phyloP scores from a whole-genome alignment of 257 asterid genomes.

The Voacanga thouarsii region DNA sequence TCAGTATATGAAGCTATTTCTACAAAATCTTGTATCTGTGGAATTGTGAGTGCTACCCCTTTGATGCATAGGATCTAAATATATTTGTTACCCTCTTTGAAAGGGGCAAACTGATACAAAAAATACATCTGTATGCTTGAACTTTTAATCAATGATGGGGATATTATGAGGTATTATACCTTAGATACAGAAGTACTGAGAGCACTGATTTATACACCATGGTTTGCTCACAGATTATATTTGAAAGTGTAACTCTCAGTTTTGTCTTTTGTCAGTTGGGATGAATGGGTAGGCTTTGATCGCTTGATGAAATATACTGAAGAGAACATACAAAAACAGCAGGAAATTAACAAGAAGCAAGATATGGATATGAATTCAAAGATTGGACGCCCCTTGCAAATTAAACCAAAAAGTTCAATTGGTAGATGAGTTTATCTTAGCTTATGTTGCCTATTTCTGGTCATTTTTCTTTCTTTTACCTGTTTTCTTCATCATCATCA shows the following conservation, averaged over 20 bases:
- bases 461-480: not conserved
- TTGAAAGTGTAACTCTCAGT: constrained; percentile 10
- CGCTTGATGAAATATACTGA: constrained; percentile 55
- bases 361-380: constrained; percentile 37
- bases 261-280: constrained; percentile 58
- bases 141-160: not conserved
- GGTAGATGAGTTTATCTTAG: constrained; percentile 35
- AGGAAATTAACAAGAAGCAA: constrained; percentile 42
- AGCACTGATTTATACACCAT: not conserved
- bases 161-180: not conserved
- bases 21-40: not conserved
- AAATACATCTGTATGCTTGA: too few species aligned
- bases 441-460: not conserved
- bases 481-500: not conserved
- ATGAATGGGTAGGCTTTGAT: constrained; percentile 69
- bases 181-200: not conserved
- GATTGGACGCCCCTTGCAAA: constrained; percentile 39
- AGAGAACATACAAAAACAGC: constrained; percentile 51
- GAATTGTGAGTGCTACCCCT: not conserved
- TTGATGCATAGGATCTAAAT: not conserved
- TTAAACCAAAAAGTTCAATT: constrained; percentile 34
- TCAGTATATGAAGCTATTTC: not conserved
- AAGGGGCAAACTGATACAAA: too few species aligned
- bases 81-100: not conserved
- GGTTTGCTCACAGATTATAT: not conserved